Conservation (phyloP, 169 alveolate genomes). For the Eimeria necatrix region DNA sequence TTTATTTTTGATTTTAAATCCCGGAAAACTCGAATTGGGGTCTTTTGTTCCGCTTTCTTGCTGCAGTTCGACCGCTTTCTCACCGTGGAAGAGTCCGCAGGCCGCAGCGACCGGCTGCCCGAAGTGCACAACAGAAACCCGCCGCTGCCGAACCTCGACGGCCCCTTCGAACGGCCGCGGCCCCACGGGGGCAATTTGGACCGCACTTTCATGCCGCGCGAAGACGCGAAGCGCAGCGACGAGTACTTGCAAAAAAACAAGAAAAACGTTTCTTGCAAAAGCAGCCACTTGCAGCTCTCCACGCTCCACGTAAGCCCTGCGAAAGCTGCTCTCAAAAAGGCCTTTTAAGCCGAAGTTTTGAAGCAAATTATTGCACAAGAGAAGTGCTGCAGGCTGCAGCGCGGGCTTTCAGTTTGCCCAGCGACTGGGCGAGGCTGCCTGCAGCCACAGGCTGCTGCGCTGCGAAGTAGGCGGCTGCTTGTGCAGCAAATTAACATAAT, state of each 20-base stretch:
- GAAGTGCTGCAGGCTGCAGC: too few species aligned
- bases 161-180: slow-evolving; percentile 83
- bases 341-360: too few species aligned
- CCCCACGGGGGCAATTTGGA: not conserved
- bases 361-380: too few species aligned
- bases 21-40: not conserved
- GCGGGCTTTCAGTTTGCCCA: too few species aligned
- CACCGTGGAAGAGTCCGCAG: slow-evolving; percentile 83
- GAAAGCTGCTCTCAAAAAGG: too few species aligned
- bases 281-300: slow-evolving; percentile 23
- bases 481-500: too few species aligned
- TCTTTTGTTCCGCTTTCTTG: slow-evolving; percentile 11
- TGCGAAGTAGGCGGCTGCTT: too few species aligned
- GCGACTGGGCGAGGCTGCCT: too few species aligned
- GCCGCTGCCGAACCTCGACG: slow-evolving; percentile 85
- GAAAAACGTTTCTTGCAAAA: not conserved
- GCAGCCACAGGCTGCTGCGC: too few species aligned
- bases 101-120: slow-evolving; percentile 83
- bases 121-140: slow-evolving; percentile 82
- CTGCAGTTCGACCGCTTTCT: slow-evolving; percentile 83
- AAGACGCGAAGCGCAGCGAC: not conserved
- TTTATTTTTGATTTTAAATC: too few species aligned
- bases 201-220: not conserved
- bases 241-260: not conserved
- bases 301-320: not conserved